A percentile compares a stretch with the other conserved stretches of the same genome.
phyloP scores from a whole-genome alignment of 768 basidiomycete genomes.

The Termitomyces sp. region DNA sequence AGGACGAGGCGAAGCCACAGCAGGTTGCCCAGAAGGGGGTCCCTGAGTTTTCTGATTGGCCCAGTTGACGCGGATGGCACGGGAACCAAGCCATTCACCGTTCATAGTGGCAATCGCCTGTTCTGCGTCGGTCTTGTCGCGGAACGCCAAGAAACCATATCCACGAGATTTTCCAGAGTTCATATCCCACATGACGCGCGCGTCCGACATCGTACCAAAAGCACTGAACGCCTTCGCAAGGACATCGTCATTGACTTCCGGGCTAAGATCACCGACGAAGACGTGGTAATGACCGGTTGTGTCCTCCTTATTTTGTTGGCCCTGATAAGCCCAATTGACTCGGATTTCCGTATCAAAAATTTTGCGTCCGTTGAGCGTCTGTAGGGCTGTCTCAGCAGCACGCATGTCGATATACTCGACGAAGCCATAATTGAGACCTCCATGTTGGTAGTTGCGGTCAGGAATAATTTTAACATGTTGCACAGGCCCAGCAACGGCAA shows the following conservation, averaged over 20 bases:
- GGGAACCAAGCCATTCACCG: slow-evolving; percentile 97
- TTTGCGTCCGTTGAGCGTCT: slow-evolving; percentile 97
- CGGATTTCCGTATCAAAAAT: slow-evolving; percentile 99
- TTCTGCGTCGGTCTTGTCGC: slow-evolving; percentile 98
- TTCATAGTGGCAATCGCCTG: slow-evolving; percentile 99
- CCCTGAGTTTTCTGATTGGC: slow-evolving; percentile 99
- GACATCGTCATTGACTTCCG: slow-evolving; percentile 97
- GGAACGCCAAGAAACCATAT: slow-evolving; percentile 97
- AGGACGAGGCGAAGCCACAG: slow-evolving; percentile 34
- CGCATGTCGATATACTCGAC: slow-evolving; percentile 99
- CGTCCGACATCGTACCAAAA: slow-evolving; percentile 95
- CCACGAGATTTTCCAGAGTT: slow-evolving; percentile 98
- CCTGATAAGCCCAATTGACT: slow-evolving; percentile 99
- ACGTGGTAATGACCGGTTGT: slow-evolving; percentile 97
- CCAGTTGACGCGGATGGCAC: slow-evolving; percentile 99
- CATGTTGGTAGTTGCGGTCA: slow-evolving; percentile 98
- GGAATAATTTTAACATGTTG: slow-evolving; percentile 99
- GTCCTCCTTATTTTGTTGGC: slow-evolving; percentile 97
- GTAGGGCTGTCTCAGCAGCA: slow-evolving; percentile 96
- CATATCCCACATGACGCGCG: slow-evolving; percentile 99
- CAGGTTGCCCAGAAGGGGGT: slow-evolving; percentile 22
- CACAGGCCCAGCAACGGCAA: slow-evolving; percentile 94
- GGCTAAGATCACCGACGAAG: slow-evolving; percentile 99
- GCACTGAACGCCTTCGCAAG: slow-evolving; percentile 95
- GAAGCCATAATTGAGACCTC: slow-evolving; percentile 98